A percentile compares a stretch with the other conserved stretches of the same genome.
phyloP scores from a whole-genome alignment of 805 yeast species.

The Yarrowia osloensis region DNA sequence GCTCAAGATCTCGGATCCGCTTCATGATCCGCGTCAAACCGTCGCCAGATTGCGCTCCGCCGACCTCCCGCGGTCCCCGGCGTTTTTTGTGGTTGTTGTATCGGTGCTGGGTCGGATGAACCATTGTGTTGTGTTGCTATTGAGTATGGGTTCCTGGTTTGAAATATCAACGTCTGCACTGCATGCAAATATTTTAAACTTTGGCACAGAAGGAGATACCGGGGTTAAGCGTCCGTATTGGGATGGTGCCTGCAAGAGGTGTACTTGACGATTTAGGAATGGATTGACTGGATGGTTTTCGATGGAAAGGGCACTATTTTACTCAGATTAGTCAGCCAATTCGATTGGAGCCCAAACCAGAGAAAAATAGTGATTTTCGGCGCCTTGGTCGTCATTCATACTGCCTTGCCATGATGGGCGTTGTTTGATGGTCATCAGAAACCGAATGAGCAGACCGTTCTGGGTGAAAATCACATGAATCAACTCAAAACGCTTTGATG shows the following conservation, averaged over 20 bases:
- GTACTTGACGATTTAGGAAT: too few relatives aligned
- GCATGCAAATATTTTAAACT: conserved; percentile 18
- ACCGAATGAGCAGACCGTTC: too few relatives aligned
- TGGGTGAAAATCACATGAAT: too few relatives aligned
- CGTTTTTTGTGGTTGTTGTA: background rate
- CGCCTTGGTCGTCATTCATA: too few relatives aligned
- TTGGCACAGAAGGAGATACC: conserved; percentile 13
- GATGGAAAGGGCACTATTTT: too few relatives aligned
- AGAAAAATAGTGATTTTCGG: too few relatives aligned
- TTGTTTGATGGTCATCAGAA: too few relatives aligned
- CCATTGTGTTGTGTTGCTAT: background rate
- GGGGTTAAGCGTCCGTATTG: background rate
- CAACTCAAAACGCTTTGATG: too few relatives aligned
- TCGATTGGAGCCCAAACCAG: too few relatives aligned
- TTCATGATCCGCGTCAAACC: conserved; percentile 63
- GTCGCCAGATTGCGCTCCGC: background rate
- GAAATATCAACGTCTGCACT: background rate
- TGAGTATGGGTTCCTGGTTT: background rate
- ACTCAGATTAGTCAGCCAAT: too few relatives aligned
- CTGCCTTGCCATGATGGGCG: too few relatives aligned
- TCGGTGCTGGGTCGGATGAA: background rate
- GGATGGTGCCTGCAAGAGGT: background rate
- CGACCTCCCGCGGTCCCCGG: conserved; percentile 17
- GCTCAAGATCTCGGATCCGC: conserved; percentile 81
- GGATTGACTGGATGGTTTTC: too few relatives aligned